A percentile compares a stretch with the other conserved stretches of the same genome.
Conservation (phyloP, 140 eudicot genomes). For the Cichorium intybus region DNA sequence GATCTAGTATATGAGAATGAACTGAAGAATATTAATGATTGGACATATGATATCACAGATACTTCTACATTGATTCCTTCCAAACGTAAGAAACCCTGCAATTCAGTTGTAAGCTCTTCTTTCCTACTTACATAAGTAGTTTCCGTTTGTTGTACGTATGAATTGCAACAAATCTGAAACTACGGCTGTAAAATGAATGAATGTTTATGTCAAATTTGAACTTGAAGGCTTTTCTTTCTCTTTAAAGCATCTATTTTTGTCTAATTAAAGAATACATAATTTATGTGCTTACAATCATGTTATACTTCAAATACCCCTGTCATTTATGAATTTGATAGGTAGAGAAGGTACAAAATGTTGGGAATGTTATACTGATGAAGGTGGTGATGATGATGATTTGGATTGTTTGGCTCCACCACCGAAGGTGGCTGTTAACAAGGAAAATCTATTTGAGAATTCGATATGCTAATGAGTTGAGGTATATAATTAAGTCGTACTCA, state of each 20-base stretch:
- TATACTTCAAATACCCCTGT: slow-evolving; percentile 1
- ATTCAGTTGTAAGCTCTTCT: slow-evolving; percentile 38
- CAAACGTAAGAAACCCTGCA: too few relatives aligned
- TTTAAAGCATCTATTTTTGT: too few relatives aligned
- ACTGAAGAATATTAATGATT: too few relatives aligned
- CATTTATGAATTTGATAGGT: slow-evolving; percentile 29
- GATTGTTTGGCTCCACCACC: slow-evolving; percentile 71
- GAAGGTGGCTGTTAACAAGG: slow-evolving; percentile 27
- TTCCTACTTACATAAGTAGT: background rate
- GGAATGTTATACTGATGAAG: slow-evolving; percentile 32
- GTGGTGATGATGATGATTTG: slow-evolving; percentile 48
- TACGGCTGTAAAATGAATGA: too few relatives aligned
- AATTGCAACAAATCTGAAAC: background rate
- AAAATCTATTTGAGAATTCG: slow-evolving; percentile 52
- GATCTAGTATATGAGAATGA: too few relatives aligned
- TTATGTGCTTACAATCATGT: slow-evolving; percentile 7
- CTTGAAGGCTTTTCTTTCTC: too few relatives aligned
- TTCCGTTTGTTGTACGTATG: slow-evolving; percentile 9
- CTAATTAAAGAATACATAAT: background rate
- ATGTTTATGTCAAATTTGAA: too few relatives aligned
- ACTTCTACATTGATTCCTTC: too few relatives aligned
- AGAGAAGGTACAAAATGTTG: slow-evolving; percentile 27
- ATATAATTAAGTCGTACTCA: too few relatives aligned
- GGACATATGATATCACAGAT: too few relatives aligned
- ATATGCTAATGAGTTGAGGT: slow-evolving; percentile 64